These are phyloP conservation scores for Thuidium tamariscinum DNA, from an alignment of 225 moss, liverwort and hornwort species.

Conservation along the genomic window DNA sequence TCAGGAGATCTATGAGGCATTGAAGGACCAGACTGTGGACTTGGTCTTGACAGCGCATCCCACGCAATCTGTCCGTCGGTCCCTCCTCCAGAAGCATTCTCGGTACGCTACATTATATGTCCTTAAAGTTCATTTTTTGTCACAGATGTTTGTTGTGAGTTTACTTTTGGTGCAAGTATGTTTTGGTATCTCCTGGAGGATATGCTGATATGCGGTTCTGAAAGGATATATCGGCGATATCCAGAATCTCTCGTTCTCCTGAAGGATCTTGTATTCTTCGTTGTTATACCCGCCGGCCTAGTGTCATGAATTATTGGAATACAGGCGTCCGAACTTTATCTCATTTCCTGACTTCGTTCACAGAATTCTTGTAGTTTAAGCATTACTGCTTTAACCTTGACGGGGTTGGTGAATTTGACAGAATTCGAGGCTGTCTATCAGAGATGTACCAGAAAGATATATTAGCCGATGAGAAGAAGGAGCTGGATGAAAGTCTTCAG, in stretches of 20 bases:
- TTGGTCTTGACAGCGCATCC: slow-evolving; percentile 58
- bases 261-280: not conserved
- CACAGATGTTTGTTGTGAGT: not conserved
- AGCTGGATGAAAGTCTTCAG: slow-evolving; percentile 57
- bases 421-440: slow-evolving; percentile 45
- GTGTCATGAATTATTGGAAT: not conserved
- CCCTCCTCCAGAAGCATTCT: slow-evolving; percentile 53
- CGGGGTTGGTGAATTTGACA: slow-evolving; percentile 4
- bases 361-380: not conserved
- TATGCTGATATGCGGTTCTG: not conserved
- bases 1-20: slow-evolving; percentile 48
- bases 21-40: slow-evolving; percentile 52
- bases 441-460: slow-evolving; percentile 42
- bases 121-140: not conserved
- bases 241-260: not conserved
- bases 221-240: not conserved
- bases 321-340: not conserved
- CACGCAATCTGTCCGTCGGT: slow-evolving; percentile 54
- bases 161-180: not conserved
- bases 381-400: not conserved
- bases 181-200: not conserved
- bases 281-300: not conserved
- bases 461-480: slow-evolving; percentile 44
- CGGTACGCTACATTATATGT: slow-evolving; percentile 2
- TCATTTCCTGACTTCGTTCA: not conserved